These are phyloP conservation scores for Thelonectria discophora DNA, from an alignment of 2,329 filamentous ascomycete species.

Conservation along the genomic window DNA sequence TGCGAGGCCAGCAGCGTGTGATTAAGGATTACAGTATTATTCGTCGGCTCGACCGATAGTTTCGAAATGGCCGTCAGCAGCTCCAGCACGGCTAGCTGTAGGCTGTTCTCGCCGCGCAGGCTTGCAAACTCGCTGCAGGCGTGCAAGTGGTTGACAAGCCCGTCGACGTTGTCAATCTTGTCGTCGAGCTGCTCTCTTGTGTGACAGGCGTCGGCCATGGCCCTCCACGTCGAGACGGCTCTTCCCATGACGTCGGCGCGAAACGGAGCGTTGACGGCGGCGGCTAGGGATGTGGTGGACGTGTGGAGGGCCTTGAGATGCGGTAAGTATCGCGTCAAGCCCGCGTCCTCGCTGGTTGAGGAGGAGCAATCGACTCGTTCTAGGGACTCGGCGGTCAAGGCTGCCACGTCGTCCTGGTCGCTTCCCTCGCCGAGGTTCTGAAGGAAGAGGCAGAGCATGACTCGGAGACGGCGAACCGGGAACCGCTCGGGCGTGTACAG, in stretches of 20 bases:
- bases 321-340: slow-evolving; percentile 55
- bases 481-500: slow-evolving; percentile 60
- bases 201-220: slow-evolving; percentile 50
- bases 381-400: slow-evolving; percentile 51
- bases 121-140: slow-evolving; percentile 61
- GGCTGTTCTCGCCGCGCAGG: slow-evolving; percentile 58
- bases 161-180: slow-evolving; percentile 59
- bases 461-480: slow-evolving; percentile 62
- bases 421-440: slow-evolving; percentile 57
- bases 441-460: slow-evolving; percentile 59
- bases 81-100: slow-evolving; percentile 58
- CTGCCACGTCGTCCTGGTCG: slow-evolving; percentile 50
- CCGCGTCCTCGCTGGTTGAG: slow-evolving; percentile 55
- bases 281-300: slow-evolving; percentile 56
- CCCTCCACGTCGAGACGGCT: slow-evolving; percentile 56
- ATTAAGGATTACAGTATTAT: slow-evolving; percentile 55
- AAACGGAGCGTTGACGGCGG: slow-evolving; percentile 47
- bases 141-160: slow-evolving; percentile 59
- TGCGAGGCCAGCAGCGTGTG: slow-evolving; percentile 61
- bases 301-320: slow-evolving; percentile 58
- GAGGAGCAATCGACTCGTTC: slow-evolving; percentile 48
- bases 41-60: slow-evolving; percentile 43
- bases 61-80: slow-evolving; percentile 55
- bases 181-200: slow-evolving; percentile 53
- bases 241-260: slow-evolving; percentile 45